Conservation (phyloP, 2,329 filamentous ascomycete genomes). For the Alternaria arborescens region DNA sequence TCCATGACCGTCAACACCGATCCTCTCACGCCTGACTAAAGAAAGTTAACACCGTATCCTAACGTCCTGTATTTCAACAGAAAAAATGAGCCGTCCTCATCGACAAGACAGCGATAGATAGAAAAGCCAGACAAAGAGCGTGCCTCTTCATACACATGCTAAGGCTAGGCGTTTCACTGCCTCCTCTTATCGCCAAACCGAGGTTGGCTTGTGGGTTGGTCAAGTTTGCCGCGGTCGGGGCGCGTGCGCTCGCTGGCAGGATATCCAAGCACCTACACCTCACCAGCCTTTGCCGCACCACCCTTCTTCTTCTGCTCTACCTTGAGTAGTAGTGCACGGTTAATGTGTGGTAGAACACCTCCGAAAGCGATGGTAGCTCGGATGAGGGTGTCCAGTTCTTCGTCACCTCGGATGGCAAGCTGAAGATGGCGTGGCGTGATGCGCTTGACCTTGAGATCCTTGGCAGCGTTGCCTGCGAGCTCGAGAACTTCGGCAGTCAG, state of each 20-base stretch:
- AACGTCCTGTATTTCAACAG: constrained; percentile 21
- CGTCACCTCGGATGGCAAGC: constrained; percentile 96
- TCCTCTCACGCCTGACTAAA: constrained; percentile 36
- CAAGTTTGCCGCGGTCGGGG: constrained; percentile 6
- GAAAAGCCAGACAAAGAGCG: constrained; percentile 30
- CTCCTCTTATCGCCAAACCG: neutral
- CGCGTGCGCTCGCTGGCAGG: constrained; percentile 8
- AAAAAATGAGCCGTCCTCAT: constrained; percentile 15
- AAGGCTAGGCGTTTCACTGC: neutral
- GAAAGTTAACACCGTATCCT: constrained; percentile 32
- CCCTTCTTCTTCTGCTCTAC: constrained; percentile 99
- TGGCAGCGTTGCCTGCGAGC: constrained; percentile 96
- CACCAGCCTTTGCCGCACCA: constrained; percentile 69
- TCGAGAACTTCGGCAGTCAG: constrained; percentile 97
- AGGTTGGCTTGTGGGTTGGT: neutral
- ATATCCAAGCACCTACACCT: constrained; percentile 29
- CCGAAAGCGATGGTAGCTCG: constrained; percentile 97
- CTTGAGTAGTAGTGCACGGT: constrained; percentile 93
- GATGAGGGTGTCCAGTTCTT: constrained; percentile 97
- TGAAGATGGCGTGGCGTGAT: constrained; percentile 98
- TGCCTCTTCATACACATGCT: constrained; percentile 17
- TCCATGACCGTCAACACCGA: constrained; percentile 35
- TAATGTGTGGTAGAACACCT: constrained; percentile 98
- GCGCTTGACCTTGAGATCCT: constrained; percentile 99
- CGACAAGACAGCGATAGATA: constrained; percentile 19